Conservation (phyloP, 2,329 filamentous ascomycete genomes). For the Bisporella sp. region DNA sequence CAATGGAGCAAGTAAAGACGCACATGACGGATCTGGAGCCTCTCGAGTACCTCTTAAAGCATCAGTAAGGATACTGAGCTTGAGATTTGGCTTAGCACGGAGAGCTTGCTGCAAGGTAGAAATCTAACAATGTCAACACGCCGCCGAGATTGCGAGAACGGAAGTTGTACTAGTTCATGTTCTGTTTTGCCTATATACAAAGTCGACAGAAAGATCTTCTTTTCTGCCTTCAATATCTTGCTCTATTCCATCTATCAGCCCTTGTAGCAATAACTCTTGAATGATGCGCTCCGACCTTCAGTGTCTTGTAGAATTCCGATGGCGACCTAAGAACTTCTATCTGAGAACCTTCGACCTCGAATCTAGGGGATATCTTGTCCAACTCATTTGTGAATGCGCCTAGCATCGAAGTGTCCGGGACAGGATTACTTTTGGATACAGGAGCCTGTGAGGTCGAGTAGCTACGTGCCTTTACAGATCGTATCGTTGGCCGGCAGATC, state of each 20-base stretch:
- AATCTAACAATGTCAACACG: conserved; percentile 43
- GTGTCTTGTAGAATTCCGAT: conserved; percentile 79
- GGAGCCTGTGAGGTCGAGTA: conserved; percentile 23
- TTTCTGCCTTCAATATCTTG: conserved; percentile 75
- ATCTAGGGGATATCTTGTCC: conserved; percentile 84
- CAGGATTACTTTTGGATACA: conserved; percentile 7
- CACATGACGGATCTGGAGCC: conserved; percentile 76
- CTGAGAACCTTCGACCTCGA: conserved; percentile 75
- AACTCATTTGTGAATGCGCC: conserved; percentile 64
- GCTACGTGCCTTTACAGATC: conserved; percentile 19
- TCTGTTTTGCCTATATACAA: conserved; percentile 94
- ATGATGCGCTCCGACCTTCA: conserved; percentile 57
- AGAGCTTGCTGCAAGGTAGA: conserved; percentile 70
- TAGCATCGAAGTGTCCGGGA: conserved; percentile 46
- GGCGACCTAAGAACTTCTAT: conserved; percentile 76
- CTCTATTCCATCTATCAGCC: conserved; percentile 40
- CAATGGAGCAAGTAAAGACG: conserved; percentile 80
- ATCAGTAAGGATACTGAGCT: conserved; percentile 85
- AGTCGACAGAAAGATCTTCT: conserved; percentile 85
- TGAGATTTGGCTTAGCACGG: conserved; percentile 64
- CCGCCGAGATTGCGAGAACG: not conserved
- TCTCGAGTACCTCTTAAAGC: conserved; percentile 87
- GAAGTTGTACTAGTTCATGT: conserved; percentile 59
- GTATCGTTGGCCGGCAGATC: conserved; percentile 13
- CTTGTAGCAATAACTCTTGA: not conserved